Percentiles rank a stretch among this genome's conserved stretches.
Evolutionary conservation across 805 yeast genomes (phyloP).

Genomic region (Teunomyces panamensis): DNA sequence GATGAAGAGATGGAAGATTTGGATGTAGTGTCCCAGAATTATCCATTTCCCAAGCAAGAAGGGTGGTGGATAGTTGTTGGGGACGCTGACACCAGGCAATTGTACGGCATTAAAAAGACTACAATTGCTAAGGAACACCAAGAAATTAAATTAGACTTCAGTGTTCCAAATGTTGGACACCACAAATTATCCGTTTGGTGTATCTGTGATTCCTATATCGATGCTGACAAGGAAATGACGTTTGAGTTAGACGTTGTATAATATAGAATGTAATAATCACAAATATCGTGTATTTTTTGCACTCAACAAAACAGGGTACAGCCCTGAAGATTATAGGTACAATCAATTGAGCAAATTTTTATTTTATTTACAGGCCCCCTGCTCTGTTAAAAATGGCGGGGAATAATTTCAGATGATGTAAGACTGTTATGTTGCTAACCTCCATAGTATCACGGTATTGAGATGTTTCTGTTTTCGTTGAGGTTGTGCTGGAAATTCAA

Average conservation of each 20-base stretch:
- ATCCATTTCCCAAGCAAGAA: conserved; percentile 60
- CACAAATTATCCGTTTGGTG: conserved; percentile 74
- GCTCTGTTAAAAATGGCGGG: no score
- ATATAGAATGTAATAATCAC: neutral
- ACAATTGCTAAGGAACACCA: conserved; percentile 52
- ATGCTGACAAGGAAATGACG: conserved; percentile 80
- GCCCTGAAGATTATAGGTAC: no score
- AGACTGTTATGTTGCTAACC: no score
- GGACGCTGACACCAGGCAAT: conserved; percentile 51
- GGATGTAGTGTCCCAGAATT: conserved; percentile 55
- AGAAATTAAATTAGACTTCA: conserved; percentile 50
- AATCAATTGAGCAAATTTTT: no score
- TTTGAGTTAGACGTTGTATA: conserved; percentile 46
- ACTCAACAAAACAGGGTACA: no score
- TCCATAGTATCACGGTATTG: no score
- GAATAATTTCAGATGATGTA: no score
- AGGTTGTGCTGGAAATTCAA: no score
- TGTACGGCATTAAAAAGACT: conserved; percentile 72
- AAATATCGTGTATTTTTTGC: no score
- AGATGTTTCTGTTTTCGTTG: no score
- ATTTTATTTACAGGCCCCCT: no score
- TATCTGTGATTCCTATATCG: conserved; percentile 88
- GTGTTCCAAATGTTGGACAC: conserved; percentile 58
- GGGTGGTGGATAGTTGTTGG: conserved; percentile 91
- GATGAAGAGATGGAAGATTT: conserved; percentile 80